Evolutionary conservation across 352 stramenopile species (phyloP).

Genomic region (Pythium folliculosum): DNA sequence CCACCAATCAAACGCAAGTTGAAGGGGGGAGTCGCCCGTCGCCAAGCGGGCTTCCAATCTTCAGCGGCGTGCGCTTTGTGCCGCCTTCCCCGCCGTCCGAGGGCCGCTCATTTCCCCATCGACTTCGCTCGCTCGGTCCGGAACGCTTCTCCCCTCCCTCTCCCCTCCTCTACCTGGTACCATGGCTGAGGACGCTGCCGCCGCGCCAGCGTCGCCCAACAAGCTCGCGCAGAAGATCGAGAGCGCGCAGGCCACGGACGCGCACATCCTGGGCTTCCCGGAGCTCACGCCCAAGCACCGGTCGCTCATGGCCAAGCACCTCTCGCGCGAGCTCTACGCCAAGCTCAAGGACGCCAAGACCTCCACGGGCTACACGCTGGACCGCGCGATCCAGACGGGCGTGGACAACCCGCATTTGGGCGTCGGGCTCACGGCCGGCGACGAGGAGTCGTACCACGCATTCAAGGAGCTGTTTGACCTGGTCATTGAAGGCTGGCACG

Average conservation of each 20-base stretch:
- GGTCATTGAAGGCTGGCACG: constrained; percentile 87
- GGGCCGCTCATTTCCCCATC: constrained; percentile 28
- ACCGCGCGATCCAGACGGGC: constrained; percentile 85
- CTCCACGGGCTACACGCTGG: constrained; percentile 82
- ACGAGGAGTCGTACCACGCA: constrained; percentile 79
- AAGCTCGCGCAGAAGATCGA: constrained; percentile 84
- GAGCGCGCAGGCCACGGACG: constrained; percentile 67
- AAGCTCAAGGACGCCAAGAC: constrained; percentile 67
- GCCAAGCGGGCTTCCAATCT: not conserved
- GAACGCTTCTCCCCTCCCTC: not conserved
- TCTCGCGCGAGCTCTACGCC: constrained; percentile 68
- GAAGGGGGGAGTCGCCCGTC: not conserved
- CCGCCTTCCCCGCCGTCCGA: not conserved
- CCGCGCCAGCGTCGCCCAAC: constrained; percentile 59
- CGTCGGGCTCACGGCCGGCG: constrained; percentile 79
- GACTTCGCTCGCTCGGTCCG: not conserved
- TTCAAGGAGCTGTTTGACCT: constrained; percentile 88
- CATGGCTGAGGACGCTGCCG: constrained; percentile 26
- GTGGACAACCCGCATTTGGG: constrained; percentile 81
- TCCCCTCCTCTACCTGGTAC: not conserved
- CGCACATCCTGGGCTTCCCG: constrained; percentile 67
- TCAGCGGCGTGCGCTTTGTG: not conserved
- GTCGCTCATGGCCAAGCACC: constrained; percentile 72
- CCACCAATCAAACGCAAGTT: constrained; percentile 9
- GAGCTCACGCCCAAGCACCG: constrained; percentile 74